Base-by-base conservation (phyloP, 2,329 filamentous ascomycete species). In the Aspergillus sp. region DNA sequence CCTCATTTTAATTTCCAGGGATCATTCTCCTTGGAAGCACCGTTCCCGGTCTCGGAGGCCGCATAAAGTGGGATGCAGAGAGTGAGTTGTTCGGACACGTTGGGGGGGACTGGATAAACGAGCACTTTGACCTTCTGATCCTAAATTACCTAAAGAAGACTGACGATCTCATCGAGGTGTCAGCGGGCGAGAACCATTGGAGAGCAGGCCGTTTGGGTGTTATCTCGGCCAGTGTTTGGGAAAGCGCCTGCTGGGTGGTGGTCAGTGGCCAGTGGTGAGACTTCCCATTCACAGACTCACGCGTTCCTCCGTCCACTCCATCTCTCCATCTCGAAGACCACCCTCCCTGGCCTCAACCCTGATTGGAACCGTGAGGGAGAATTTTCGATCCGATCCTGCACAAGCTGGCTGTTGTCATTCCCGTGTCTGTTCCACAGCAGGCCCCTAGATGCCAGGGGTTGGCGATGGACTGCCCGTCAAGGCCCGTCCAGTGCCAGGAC, bases 171-270 rank as follows among this genome's bases (percentile, higher is more conserved):
- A 52, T 52, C 51, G 6, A 24, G 47, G 44, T 7, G 37, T 43
- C 35, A 43, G 17, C 45, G 24, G 55, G 41, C n/a, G 15, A 48
- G 24, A 57, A 45, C 45, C 39, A 59, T 59, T 61, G 59, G 57
- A 47, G 52, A 47, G 9, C 27, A 51, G 35, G 37, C 23, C 33
- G 35, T 45, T 21, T n/a, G 21, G 33, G 52, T 56, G 43, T 56
- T 62, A 56, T 60, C 51, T 53, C 52, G 5, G 27, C 60, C 57
- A 44, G 52, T 43, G 57, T 64, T 60, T 58, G 59, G 59, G 60
- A 58, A 31, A 54, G 53, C 44, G 60, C 59, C 37, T 27, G 17
- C 19, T 21, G n/a, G 31, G 19, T n/a, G 35, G 14, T n/a, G 35
- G 35, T 8, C 33, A 37, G 33, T 37, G 33, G 33, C 15, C 35